A percentile compares a stretch with the other conserved stretches of the same genome.
Conservation (phyloP, 495 filamentous ascomycete genomes). For the Sphaerosporella brunnea region DNA sequence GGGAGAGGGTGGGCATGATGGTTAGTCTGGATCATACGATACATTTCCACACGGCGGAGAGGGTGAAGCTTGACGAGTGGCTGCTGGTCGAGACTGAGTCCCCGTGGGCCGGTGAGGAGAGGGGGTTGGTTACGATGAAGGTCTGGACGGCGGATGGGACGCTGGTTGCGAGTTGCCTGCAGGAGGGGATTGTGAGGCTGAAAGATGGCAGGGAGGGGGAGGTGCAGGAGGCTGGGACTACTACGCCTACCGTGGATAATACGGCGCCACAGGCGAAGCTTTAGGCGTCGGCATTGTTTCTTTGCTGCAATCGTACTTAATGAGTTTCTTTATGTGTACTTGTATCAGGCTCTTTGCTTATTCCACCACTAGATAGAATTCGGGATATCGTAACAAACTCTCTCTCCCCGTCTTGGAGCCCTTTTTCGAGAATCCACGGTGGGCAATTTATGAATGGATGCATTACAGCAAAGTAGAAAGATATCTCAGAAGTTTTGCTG, state of each 20-base stretch:
- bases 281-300: too few species aligned
- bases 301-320: too few species aligned
- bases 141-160: slow-evolving; percentile 71
- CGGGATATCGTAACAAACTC: too few species aligned
- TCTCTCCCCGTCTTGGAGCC: too few species aligned
- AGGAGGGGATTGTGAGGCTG: slow-evolving; percentile 48
- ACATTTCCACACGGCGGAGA: slow-evolving; percentile 74
- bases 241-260: neutral
- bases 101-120: slow-evolving; percentile 83
- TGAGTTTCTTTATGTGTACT: too few species aligned
- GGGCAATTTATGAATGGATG: too few species aligned
- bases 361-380: too few species aligned
- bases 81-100: slow-evolving; percentile 80
- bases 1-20: slow-evolving; percentile 72
- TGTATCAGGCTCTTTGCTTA: too few species aligned
- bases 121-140: slow-evolving; percentile 70
- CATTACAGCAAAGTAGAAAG: too few species aligned
- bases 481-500: too few species aligned
- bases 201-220: slow-evolving; percentile 28
- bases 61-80: slow-evolving; percentile 81
- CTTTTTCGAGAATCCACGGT: too few species aligned
- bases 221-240: neutral
- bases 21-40: slow-evolving; percentile 86
- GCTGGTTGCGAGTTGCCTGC: slow-evolving; percentile 69
- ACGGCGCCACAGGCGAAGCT: slow-evolving; percentile 4